Conservation (phyloP, 2,329 filamentous ascomycete genomes). For the Aspergillus clavatus region DNA sequence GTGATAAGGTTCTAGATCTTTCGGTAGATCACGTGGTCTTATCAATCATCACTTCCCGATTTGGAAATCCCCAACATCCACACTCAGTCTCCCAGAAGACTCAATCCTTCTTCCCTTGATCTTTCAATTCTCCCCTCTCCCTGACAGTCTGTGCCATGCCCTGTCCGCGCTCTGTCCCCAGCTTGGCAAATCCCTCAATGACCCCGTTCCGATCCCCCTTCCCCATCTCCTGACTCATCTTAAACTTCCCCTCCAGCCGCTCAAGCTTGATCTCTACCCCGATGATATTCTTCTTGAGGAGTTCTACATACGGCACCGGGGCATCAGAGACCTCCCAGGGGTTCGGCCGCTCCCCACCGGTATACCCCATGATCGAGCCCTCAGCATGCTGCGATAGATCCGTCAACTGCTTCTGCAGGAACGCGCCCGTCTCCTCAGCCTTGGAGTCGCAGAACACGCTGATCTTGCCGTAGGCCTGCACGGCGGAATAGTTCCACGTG, state of each 20-base stretch:
- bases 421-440: constrained; percentile 42
- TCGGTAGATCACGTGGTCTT: background rate
- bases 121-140: constrained; percentile 26
- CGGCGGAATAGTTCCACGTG: constrained; percentile 66
- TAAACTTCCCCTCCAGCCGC: constrained; percentile 57
- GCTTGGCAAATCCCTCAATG: constrained; percentile 49
- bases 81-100: background rate
- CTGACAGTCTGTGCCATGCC: constrained; percentile 32
- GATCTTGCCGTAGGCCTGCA: constrained; percentile 58
- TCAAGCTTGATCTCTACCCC: constrained; percentile 57
- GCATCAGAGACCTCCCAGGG: constrained; percentile 59
- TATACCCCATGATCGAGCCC: constrained; percentile 54
- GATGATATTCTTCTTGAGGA: constrained; percentile 56
- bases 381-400: constrained; percentile 53
- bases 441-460: constrained; percentile 51
- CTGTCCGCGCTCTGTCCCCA: constrained; percentile 38
- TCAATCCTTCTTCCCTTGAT: constrained; percentile 1
- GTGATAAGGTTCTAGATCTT: background rate
- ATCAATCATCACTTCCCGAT: background rate
- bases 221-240: constrained; percentile 61
- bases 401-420: constrained; percentile 49
- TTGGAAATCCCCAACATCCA: background rate
- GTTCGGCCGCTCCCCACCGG: constrained; percentile 45
- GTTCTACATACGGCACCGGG: constrained; percentile 52
- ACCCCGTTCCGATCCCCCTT: constrained; percentile 54